phyloP scores from a whole-genome alignment of 768 basidiomycete species.

The Trametes elegans region DNA sequence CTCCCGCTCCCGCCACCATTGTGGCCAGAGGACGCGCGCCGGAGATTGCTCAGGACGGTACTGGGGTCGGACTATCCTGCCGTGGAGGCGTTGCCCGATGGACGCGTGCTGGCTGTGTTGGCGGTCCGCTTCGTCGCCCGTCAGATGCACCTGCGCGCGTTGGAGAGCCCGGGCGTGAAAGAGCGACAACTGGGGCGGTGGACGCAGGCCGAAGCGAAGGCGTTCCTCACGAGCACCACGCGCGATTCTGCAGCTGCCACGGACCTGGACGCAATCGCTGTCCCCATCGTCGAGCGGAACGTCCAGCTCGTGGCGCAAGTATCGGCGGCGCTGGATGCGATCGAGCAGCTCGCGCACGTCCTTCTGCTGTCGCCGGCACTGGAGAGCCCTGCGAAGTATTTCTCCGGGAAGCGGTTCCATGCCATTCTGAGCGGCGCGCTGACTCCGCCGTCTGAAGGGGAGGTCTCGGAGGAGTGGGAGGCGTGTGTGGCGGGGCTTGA shows the following conservation, averaged over 20 bases:
- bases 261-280: neutral
- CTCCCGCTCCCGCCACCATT: constrained; percentile 45
- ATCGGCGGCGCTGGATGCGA: constrained; percentile 54
- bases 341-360: constrained; percentile 60
- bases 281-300: constrained; percentile 56
- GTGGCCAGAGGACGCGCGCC: constrained; percentile 46
- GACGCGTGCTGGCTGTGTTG: constrained; percentile 50
- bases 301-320: constrained; percentile 69
- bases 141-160: constrained; percentile 48
- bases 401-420: constrained; percentile 67
- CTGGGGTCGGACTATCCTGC: constrained; percentile 51
- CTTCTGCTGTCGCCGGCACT: constrained; percentile 52
- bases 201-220: constrained; percentile 60
- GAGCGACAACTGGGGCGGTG: constrained; percentile 69
- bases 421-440: constrained; percentile 38
- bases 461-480: constrained; percentile 38
- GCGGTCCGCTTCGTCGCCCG: constrained; percentile 62
- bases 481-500: constrained; percentile 47
- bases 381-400: constrained; percentile 42
- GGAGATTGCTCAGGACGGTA: constrained; percentile 53
- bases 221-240: constrained; percentile 54
- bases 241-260: constrained; percentile 20
- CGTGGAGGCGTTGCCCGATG: constrained; percentile 44
- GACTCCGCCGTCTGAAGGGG: constrained; percentile 12
- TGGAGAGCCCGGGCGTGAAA: constrained; percentile 46